phyloP scores from a whole-genome alignment of 2,329 filamentous ascomycete species.

The Aureobasidium namibiae region DNA sequence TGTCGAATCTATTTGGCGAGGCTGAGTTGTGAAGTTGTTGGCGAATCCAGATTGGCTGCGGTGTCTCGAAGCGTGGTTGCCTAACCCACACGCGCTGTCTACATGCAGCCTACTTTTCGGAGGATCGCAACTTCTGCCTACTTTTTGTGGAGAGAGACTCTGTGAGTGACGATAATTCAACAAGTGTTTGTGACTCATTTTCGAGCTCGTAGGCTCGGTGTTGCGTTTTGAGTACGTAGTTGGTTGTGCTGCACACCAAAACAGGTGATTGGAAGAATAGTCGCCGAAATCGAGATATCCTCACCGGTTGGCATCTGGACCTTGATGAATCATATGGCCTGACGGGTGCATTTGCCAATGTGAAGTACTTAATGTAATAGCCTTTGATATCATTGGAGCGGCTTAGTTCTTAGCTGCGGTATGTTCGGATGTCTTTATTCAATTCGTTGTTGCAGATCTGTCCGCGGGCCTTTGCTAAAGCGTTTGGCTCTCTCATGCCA shows the following conservation, averaged over 20 bases:
- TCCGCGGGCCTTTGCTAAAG: background rate
- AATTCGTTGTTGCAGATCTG: background rate
- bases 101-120: background rate
- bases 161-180: background rate
- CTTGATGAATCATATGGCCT: background rate
- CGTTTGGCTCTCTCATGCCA: background rate
- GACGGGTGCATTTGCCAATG: background rate
- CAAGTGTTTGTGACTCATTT: background rate
- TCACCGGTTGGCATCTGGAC: background rate
- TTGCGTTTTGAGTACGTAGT: background rate
- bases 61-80: slow-evolving; percentile 5
- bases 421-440: background rate
- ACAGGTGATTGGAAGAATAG: background rate
- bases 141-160: background rate
- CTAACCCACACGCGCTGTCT: background rate
- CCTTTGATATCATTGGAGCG: background rate
- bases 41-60: background rate
- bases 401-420: background rate
- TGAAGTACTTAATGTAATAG: background rate
- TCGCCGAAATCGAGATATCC: background rate
- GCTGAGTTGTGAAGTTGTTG: background rate
- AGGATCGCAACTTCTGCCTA: background rate
- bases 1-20: background rate
- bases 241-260: background rate
- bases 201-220: background rate